Percentiles rank a stretch among this genome's conserved stretches.
These are phyloP conservation scores for Calonectria pseudoreteaudii DNA, from an alignment of 2,329 filamentous ascomycete genomes.

Conservation along the genomic window DNA sequence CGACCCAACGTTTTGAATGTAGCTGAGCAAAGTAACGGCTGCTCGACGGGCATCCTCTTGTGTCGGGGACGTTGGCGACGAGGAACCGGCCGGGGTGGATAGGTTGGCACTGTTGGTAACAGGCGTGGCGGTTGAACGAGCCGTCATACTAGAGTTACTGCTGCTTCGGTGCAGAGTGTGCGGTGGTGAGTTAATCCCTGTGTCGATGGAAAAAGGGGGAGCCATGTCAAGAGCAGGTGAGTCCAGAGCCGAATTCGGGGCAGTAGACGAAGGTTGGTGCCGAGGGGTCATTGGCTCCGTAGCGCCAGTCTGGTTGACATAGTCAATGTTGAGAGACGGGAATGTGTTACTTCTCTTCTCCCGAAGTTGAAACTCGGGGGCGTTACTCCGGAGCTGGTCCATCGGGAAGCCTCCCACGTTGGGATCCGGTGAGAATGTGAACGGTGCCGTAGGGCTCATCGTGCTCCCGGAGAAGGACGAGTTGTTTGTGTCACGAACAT, in stretches of 20 bases:
- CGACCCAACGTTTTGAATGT: constrained; percentile 80
- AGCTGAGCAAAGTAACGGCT: constrained; percentile 83
- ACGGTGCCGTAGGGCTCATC: constrained; percentile 79
- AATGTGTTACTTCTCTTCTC: constrained; percentile 83
- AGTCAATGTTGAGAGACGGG: constrained; percentile 76
- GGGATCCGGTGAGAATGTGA: constrained; percentile 81
- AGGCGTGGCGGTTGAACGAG: constrained; percentile 37
- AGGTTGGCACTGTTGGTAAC: constrained; percentile 31
- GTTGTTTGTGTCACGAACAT: constrained; percentile 47
- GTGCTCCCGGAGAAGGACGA: constrained; percentile 76
- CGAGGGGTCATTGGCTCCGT: constrained; percentile 63
- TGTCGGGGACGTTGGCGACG: constrained; percentile 75
- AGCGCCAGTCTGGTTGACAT: constrained; percentile 56
- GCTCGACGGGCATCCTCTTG: constrained; percentile 89
- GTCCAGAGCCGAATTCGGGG: constrained; percentile 64
- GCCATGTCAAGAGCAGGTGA: constrained; percentile 62
- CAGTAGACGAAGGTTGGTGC: constrained; percentile 59
- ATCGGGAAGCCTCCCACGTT: constrained; percentile 72
- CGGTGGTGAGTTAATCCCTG: constrained; percentile 54
- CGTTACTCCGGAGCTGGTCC: constrained; percentile 52
- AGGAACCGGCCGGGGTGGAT: constrained; percentile 59
- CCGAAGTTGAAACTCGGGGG: constrained; percentile 67
- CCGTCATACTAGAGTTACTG: constrained; percentile 51
- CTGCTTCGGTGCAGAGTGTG: constrained; percentile 47
- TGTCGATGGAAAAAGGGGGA: constrained; percentile 58